phyloP scores from a whole-genome alignment of 768 basidiomycete species.

The Suillus lakei region DNA sequence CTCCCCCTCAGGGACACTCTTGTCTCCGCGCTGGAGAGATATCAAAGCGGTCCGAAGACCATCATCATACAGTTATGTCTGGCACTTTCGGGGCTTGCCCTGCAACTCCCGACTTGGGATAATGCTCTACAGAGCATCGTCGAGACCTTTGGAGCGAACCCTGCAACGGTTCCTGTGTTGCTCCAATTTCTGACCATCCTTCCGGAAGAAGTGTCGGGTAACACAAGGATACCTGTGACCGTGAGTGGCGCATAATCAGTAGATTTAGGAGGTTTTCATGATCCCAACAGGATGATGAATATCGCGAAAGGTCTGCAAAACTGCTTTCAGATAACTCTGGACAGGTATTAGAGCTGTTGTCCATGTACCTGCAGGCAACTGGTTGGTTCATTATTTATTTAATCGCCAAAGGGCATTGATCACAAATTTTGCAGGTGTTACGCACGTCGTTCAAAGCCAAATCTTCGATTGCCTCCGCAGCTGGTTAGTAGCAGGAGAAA shows the following conservation, averaged over 20 bases:
- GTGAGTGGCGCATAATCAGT: conserved; percentile 53
- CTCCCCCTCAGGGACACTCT: conserved; percentile 88
- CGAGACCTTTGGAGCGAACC: conserved; percentile 83
- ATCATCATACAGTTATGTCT: conserved; percentile 91
- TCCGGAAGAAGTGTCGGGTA: conserved; percentile 86
- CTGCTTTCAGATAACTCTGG: conserved; percentile 71
- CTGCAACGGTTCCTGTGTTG: conserved; percentile 80
- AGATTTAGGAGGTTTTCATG: conserved; percentile 16
- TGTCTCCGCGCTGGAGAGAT: conserved; percentile 71
- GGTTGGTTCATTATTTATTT: conserved; percentile 58
- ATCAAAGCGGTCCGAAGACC: conserved; percentile 77
- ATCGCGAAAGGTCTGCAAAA: conserved; percentile 58
- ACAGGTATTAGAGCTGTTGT: conserved; percentile 76
- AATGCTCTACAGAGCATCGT: conserved; percentile 83
- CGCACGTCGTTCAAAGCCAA: conserved; percentile 74
- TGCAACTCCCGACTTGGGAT: conserved; percentile 88
- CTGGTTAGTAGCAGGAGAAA: conserved; percentile 91
- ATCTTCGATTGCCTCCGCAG: conserved; percentile 84
- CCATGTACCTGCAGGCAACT: conserved; percentile 86
- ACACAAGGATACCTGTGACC: conserved; percentile 86
- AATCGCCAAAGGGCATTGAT: background rate
- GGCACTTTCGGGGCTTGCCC: conserved; percentile 86
- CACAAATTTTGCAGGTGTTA: conserved; percentile 66
- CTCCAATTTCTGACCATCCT: conserved; percentile 90
- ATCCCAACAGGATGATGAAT: conserved; percentile 71